Percentiles rank a stretch among this genome's conserved stretches.
phyloP scores from a whole-genome alignment of 352 stramenopile species.

The Globisporangium sylvaticum region DNA sequence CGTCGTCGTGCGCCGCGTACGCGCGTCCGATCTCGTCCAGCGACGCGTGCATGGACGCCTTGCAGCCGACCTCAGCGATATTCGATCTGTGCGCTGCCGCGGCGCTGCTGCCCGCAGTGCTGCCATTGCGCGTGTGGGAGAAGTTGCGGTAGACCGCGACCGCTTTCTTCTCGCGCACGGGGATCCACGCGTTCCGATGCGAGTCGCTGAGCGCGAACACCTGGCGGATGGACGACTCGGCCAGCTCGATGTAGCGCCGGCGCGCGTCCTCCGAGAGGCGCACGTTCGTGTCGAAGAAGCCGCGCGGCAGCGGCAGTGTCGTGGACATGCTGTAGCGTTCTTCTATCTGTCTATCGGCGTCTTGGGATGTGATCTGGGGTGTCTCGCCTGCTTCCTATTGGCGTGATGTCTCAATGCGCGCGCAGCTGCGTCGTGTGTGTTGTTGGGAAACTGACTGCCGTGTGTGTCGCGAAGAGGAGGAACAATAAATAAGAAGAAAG shows the following conservation, averaged over 20 bases:
- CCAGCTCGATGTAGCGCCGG: constrained; percentile 75
- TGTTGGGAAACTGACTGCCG: background rate
- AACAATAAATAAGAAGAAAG: background rate
- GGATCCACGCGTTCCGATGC: constrained; percentile 83
- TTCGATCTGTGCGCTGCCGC: constrained; percentile 71
- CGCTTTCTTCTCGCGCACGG: constrained; percentile 79
- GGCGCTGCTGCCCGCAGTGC: constrained; percentile 12
- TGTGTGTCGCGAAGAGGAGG: background rate
- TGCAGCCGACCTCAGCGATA: constrained; percentile 72
- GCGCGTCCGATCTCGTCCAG: constrained; percentile 72
- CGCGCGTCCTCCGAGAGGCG: constrained; percentile 67
- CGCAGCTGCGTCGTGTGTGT: background rate
- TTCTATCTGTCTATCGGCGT: background rate
- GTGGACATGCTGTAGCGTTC: constrained; percentile 33
- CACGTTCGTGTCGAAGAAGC: constrained; percentile 71
- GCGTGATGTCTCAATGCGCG: background rate
- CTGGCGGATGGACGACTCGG: constrained; percentile 77
- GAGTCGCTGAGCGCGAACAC: constrained; percentile 78
- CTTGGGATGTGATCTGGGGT: background rate
- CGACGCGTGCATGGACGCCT: constrained; percentile 59
- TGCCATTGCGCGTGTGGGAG: constrained; percentile 30
- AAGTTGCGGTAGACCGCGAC: constrained; percentile 83
- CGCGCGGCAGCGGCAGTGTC: constrained; percentile 63
- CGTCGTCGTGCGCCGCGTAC: constrained; percentile 77
- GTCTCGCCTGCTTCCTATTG: background rate